Conservation (phyloP, 805 yeast species). For the Debaryomyces hansenii region DNA sequence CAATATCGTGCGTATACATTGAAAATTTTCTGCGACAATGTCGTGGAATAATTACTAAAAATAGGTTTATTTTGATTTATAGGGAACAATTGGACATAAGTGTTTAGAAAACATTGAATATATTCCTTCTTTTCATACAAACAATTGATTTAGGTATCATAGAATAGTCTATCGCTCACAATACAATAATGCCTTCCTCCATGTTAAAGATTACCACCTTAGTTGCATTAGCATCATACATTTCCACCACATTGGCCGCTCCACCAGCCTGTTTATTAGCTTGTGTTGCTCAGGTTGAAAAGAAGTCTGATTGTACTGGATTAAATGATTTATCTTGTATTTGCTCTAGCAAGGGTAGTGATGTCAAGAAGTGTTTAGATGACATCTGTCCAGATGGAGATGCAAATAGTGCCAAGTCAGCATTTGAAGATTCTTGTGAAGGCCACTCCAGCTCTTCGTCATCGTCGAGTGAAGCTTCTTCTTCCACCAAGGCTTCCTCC, state of each 20-base stretch:
- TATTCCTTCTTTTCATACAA: background rate
- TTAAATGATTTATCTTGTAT: slow-evolving; percentile 68
- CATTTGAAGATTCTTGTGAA: slow-evolving; percentile 56
- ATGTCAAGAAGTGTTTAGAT: slow-evolving; percentile 62
- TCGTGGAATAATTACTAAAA: background rate
- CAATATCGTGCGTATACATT: slow-evolving; percentile 4
- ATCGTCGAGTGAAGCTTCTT: slow-evolving; percentile 25
- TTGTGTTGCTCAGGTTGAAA: slow-evolving; percentile 73
- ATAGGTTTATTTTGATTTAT: background rate
- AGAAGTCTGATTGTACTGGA: slow-evolving; percentile 55
- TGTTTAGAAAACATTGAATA: background rate
- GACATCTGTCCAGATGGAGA: slow-evolving; percentile 66
- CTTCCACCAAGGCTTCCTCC: slow-evolving; percentile 31
- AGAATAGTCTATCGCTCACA: slow-evolving; percentile 7
- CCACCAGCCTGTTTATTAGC: slow-evolving; percentile 94
- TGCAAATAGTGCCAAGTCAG: slow-evolving; percentile 56
- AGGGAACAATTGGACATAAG: background rate
- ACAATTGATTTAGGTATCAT: background rate
- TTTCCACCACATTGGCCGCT: slow-evolving; percentile 56
- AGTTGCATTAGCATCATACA: slow-evolving; percentile 37
- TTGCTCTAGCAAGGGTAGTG: slow-evolving; percentile 55
- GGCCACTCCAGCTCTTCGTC: slow-evolving; percentile 36
- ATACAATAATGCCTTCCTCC: slow-evolving; percentile 7
- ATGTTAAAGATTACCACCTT: slow-evolving; percentile 22
- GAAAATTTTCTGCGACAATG: background rate